Evolutionary conservation across 1,284 basidiomycete species (phyloP).

Genomic region (Cryptococcus sp.): DNA sequence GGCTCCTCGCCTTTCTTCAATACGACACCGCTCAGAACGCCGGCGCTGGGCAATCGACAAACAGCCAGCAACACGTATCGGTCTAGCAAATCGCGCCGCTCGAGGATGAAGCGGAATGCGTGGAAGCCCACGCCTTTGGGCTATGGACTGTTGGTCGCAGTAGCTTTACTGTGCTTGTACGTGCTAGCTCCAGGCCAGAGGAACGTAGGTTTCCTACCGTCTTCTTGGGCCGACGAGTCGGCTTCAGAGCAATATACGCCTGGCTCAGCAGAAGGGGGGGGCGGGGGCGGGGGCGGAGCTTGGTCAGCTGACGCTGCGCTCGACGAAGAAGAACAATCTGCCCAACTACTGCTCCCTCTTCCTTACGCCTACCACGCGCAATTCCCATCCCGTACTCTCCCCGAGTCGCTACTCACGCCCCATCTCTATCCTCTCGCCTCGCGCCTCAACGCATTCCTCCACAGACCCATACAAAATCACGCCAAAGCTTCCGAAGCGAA

Average conservation of each 20-base stretch:
- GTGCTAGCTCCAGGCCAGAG: background rate
- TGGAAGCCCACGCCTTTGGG: constrained; percentile 14
- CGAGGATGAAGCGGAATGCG: constrained; percentile 12
- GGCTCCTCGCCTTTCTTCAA: too few species aligned
- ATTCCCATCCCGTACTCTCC: constrained; percentile 22
- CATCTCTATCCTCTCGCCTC: constrained; percentile 17
- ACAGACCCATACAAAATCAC: constrained; percentile 33
- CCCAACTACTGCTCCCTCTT: constrained; percentile 14
- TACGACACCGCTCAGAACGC: too few species aligned
- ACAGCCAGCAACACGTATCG: too few species aligned
- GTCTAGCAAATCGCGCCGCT: too few species aligned
- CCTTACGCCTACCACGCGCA: constrained; percentile 17
- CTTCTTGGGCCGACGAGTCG: constrained; percentile 2
- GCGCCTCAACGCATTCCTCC: constrained; percentile 37
- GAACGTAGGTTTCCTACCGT: background rate
- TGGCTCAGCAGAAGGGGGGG: background rate
- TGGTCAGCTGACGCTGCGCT: background rate
- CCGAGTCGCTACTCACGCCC: constrained; percentile 16
- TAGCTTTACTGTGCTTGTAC: constrained; percentile 2
- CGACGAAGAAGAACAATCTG: constrained; percentile 5
- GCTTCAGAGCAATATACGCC: background rate
- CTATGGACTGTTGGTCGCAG: constrained; percentile 2
- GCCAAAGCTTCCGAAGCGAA: constrained; percentile 23
- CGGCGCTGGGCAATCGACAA: too few species aligned
- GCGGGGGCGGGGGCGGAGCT: background rate